These are phyloP conservation scores for Polytrichum commune DNA, from an alignment of 225 moss, liverwort and hornwort genomes.

Conservation along the genomic window DNA sequence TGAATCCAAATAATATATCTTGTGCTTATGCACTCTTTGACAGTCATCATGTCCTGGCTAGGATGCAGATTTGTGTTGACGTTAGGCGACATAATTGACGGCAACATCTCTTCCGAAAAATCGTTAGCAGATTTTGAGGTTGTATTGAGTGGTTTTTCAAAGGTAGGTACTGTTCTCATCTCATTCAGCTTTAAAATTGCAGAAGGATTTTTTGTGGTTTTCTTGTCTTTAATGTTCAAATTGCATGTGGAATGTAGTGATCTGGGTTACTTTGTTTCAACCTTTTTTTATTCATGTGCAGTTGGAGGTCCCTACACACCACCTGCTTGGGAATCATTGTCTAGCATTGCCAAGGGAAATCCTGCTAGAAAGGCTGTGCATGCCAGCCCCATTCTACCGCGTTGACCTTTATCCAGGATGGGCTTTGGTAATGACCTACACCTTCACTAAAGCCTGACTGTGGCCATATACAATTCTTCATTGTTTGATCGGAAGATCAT, in stretches of 20 bases:
- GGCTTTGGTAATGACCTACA: conserved; percentile 35
- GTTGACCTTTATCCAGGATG: conserved; percentile 41
- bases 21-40: not conserved
- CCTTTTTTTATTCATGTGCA: conserved; percentile 12
- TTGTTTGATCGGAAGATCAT: too few relatives aligned
- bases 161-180: conserved; percentile 16
- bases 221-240: too few relatives aligned
- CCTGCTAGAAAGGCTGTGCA: conserved; percentile 31
- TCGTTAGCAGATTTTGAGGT: conserved; percentile 40
- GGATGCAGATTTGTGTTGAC: conserved; percentile 50
- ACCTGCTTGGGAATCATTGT: conserved; percentile 65
- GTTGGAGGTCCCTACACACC: conserved; percentile 44
- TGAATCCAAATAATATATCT: not conserved
- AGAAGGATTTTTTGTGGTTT: too few relatives aligned
- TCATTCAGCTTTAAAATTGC: too few relatives aligned
- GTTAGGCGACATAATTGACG: conserved; percentile 61
- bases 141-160: conserved; percentile 35
- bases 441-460: not conserved
- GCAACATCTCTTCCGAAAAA: conserved; percentile 36
- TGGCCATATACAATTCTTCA: too few relatives aligned
- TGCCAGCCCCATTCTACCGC: conserved; percentile 40
- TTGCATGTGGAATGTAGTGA: too few relatives aligned
- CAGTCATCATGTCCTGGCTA: not conserved
- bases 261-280: too few relatives aligned
- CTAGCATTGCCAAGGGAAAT: conserved; percentile 41